These are phyloP conservation scores for Marasmius tenuissimus DNA, from an alignment of 1,284 basidiomycete genomes.

Conservation along the genomic window DNA sequence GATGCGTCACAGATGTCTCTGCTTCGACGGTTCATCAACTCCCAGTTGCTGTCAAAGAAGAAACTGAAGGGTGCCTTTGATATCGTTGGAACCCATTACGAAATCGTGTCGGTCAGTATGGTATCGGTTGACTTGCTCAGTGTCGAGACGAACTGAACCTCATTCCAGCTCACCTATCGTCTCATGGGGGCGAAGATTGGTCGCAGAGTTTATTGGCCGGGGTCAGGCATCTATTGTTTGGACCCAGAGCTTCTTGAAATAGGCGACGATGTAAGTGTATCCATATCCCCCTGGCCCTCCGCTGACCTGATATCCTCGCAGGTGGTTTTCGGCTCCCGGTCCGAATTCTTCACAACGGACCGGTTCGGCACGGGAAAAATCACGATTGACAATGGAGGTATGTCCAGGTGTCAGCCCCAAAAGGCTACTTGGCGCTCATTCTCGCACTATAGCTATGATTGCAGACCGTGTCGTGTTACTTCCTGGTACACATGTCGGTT, in stretches of 20 bases:
- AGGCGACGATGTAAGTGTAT: conserved; percentile 35
- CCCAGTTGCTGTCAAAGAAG: conserved; percentile 33
- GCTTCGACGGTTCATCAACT: conserved; percentile 40
- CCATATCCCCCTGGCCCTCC: background rate
- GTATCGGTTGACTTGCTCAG: background rate
- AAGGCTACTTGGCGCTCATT: background rate
- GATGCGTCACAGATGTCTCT: conserved; percentile 31
- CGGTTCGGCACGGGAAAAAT: conserved; percentile 38
- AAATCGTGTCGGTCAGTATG: conserved; percentile 35
- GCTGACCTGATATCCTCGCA: background rate
- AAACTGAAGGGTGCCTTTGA: conserved; percentile 36
- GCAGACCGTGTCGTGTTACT: conserved; percentile 46
- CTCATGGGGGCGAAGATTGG: conserved; percentile 48
- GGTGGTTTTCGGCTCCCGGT: conserved; percentile 46
- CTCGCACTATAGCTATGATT: conserved; percentile 39
- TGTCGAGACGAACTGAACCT: background rate
- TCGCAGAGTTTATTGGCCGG: conserved; percentile 48
- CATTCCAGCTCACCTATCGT: conserved; percentile 34
- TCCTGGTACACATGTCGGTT: conserved; percentile 40
- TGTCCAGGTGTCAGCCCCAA: background rate
- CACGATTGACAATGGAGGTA: conserved; percentile 32
- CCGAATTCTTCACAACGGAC: conserved; percentile 44
- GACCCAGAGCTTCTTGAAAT: conserved; percentile 48
- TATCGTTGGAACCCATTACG: conserved; percentile 44
- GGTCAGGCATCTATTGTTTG: conserved; percentile 41